These are phyloP conservation scores for Colletotrichum chlorophyti DNA, from an alignment of 2,329 filamentous ascomycete genomes.

Conservation along the genomic window DNA sequence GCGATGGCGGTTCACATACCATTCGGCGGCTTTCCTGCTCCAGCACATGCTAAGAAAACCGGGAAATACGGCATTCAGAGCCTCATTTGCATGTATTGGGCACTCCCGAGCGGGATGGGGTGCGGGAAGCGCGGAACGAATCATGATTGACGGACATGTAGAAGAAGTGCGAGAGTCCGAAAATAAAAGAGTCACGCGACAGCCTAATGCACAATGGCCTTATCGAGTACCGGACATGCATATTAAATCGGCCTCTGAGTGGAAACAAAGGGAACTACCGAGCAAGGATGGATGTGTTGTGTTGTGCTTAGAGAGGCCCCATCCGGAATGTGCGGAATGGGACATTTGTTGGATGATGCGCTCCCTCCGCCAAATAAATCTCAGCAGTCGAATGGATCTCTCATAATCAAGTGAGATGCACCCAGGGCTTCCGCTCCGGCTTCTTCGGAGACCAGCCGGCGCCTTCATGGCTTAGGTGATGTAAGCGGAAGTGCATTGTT, in stretches of 20 bases:
- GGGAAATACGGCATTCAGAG: neutral
- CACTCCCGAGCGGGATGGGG: constrained; percentile 2
- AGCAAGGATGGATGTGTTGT: constrained; percentile 6
- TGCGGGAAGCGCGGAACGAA: constrained; percentile 21
- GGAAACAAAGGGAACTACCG: constrained; percentile 4
- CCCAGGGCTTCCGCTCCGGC: constrained; percentile 26
- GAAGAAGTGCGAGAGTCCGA: constrained; percentile 10
- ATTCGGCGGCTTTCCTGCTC: neutral
- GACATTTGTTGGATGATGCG: neutral
- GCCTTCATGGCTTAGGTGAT: neutral
- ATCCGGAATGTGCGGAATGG: constrained; percentile 26
- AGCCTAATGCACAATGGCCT: constrained; percentile 6
- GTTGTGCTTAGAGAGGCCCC: neutral
- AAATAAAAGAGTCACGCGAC: constrained; percentile 25
- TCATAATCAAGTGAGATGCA: neutral
- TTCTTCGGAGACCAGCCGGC: constrained; percentile 21
- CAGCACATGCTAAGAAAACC: too few species aligned
- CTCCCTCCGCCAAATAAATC: neutral
- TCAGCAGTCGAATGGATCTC: constrained; percentile 1
- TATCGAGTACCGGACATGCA: constrained; percentile 1
- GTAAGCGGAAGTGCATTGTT: constrained; percentile 16
- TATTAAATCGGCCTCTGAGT: neutral
- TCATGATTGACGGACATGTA: constrained; percentile 16
- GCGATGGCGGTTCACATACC: constrained; percentile 6
- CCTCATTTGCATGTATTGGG: neutral